phyloP scores from a whole-genome alignment of 805 yeast genomes.

The Isabelozyma pseudorhagii region DNA sequence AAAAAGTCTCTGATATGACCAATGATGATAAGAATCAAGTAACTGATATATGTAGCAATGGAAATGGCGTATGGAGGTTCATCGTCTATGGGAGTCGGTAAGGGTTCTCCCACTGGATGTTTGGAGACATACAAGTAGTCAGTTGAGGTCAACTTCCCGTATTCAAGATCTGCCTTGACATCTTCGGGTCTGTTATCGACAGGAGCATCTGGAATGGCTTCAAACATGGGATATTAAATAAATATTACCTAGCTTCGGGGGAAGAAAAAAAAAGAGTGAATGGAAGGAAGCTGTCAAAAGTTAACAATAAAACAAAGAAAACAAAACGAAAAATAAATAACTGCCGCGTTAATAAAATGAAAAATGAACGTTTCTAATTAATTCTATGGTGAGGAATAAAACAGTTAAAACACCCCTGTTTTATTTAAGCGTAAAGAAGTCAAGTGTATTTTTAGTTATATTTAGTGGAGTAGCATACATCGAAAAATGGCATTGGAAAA shows the following conservation, averaged over 20 bases:
- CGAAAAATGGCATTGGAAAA: not conserved
- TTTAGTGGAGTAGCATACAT: not conserved
- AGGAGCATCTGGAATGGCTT: slow-evolving; percentile 37
- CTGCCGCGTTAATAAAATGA: not conserved
- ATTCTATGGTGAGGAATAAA: not conserved
- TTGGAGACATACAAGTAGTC: slow-evolving; percentile 62
- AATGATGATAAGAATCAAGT: slow-evolving; percentile 75
- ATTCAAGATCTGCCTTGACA: slow-evolving; percentile 56
- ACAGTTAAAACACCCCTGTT: no score
- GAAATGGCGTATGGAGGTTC: slow-evolving; percentile 84
- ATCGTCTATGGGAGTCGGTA: slow-evolving; percentile 65
- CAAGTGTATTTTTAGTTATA: not conserved
- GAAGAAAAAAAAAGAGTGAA: not conserved
- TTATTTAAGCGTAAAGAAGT: not conserved
- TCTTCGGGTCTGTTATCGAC: slow-evolving; percentile 28
- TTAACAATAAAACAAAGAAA: no score
- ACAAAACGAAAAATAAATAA: not conserved
- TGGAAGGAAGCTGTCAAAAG: not conserved
- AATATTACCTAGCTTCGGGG: not conserved
- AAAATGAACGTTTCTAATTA: not conserved
- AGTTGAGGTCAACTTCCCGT: slow-evolving; percentile 64
- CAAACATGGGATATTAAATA: slow-evolving; percentile 3
- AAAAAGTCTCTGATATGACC: slow-evolving; percentile 91
- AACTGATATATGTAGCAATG: slow-evolving; percentile 80
- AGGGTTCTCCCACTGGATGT: slow-evolving; percentile 54